Evolutionary conservation across 2,329 filamentous ascomycete species (phyloP), one percentile per base, ranked within the genome.

Genomic region (Alternaria triticina): DNA sequence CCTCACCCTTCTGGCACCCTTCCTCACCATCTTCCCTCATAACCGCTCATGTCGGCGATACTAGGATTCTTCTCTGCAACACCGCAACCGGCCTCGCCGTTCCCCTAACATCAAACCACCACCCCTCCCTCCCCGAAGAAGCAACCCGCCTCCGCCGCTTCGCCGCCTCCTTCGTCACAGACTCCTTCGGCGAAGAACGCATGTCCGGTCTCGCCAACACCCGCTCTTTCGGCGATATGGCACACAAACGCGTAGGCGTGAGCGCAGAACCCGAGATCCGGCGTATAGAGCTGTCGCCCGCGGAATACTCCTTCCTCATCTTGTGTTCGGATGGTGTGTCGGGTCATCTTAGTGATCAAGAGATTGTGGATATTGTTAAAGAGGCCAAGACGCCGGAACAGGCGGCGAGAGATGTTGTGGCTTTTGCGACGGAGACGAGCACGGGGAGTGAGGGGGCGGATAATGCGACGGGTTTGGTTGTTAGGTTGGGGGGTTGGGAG

Each of bases 161-260:
- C 77, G 92, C 94, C 2, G 88, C 91, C 28, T 90, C 91, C 3
- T 95, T 98, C 77, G 91, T 97, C 17, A 96, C 95, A 0, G 96
- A 99, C 81, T 96, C 93, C 33, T 99, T 99, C 79, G 96, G 96
- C 75, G 96, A 99, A 82, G 94, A 98, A 81, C 93, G 96, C 70
- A 96, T 99, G 80, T 90, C 90, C 13, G 95, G 96, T 0, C 86
- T 99, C 0, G 96, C 96, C 70, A 99, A 99, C 82, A 96, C 93
- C 30, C 91, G 96, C 28, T 87, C 96, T 5, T 98, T 99, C 77
- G 96, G 96, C 25, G 96, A 99, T 82, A 93, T 97, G 82, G 87
- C 87, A 33, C 92, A 90, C 61, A 99, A 99, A 82, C 91, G 95
- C 57, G 90, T 98, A 56, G 96, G 96, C 27, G 95, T 99, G 12